Evolutionary conservation across 371 early-diverging fungal species (phyloP).

Genomic region (Mucor circinelloides): DNA sequence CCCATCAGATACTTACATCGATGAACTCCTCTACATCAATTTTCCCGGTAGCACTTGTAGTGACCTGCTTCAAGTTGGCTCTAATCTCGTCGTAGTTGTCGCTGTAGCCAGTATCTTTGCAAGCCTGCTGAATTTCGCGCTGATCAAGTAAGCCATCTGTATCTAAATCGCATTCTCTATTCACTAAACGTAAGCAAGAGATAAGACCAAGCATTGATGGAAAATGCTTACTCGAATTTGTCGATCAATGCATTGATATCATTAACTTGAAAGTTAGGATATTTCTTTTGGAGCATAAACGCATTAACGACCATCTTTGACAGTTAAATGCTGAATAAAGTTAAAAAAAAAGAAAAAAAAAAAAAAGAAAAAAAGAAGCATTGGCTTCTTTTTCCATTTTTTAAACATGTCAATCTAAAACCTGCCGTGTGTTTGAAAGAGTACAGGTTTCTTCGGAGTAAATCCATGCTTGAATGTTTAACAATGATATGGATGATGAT

Average conservation of each 20-base stretch:
- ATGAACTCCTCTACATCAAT: conserved; percentile 80
- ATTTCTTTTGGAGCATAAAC: conserved; percentile 53
- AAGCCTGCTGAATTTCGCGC: conserved; percentile 63
- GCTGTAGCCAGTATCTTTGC: conserved; percentile 64
- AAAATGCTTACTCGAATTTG: conserved; percentile 52
- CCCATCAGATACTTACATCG: conserved; percentile 49
- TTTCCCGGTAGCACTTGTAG: conserved; percentile 65
- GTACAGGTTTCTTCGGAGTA: background rate
- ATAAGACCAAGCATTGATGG: background rate
- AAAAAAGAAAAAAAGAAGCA: background rate
- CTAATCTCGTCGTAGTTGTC: conserved; percentile 74
- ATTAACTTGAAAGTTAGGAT: conserved; percentile 51
- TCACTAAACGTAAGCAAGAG: background rate
- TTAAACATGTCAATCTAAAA: background rate
- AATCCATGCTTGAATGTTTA: background rate
- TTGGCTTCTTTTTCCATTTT: background rate
- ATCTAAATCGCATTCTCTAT: conserved; percentile 68
- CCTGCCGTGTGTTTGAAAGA: background rate
- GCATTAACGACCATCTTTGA: conserved; percentile 33
- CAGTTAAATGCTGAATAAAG: background rate
- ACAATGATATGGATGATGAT: background rate
- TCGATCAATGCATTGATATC: conserved; percentile 56
- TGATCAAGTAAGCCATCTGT: conserved; percentile 70
- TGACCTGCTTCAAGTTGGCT: conserved; percentile 63
- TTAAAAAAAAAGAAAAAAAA: background rate